A percentile compares a stretch with the other conserved stretches of the same genome.
Evolutionary conservation across 2,329 filamentous ascomycete genomes (phyloP).

Genomic region (Ceratocystis colombiana): DNA sequence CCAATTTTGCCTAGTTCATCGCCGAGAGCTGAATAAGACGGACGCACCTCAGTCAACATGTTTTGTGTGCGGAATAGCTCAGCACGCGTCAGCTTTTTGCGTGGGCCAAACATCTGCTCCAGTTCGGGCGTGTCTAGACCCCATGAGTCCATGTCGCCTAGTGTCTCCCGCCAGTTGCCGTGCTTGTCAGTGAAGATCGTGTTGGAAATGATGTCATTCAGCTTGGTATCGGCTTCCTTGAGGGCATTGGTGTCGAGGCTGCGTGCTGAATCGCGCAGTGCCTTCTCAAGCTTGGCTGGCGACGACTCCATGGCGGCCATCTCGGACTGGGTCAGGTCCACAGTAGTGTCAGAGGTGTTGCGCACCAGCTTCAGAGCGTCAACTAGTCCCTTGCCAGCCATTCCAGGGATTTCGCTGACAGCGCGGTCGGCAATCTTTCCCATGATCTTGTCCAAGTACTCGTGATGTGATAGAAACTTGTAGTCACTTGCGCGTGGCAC

Average conservation of each 20-base stretch:
- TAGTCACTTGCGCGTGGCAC: constrained; percentile 42
- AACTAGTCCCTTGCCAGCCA: constrained; percentile 38
- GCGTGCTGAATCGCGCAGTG: constrained; percentile 19
- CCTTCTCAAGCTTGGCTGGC: constrained; percentile 32
- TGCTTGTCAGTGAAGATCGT: constrained; percentile 28
- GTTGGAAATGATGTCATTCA: constrained; percentile 23
- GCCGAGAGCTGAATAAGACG: constrained; percentile 31
- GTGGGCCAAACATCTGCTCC: constrained; percentile 24
- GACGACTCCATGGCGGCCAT: constrained; percentile 43
- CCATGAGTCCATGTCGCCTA: constrained; percentile 31
- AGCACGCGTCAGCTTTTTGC: constrained; percentile 23
- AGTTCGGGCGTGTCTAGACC: constrained; percentile 27
- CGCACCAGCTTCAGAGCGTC: constrained; percentile 37
- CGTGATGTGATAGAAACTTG: constrained; percentile 51
- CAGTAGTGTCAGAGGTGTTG: constrained; percentile 36
- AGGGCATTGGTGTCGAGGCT: constrained; percentile 20
- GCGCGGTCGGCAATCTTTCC: constrained; percentile 43
- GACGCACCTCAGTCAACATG: constrained; percentile 26
- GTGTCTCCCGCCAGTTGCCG: constrained; percentile 33
- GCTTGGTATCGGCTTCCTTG: constrained; percentile 23
- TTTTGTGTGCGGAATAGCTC: constrained; percentile 25
- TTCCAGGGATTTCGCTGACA: constrained; percentile 38
- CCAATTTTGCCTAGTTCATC: constrained; percentile 42
- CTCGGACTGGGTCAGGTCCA: constrained; percentile 44
- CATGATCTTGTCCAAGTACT: constrained; percentile 37